Evolutionary conservation across 257 asterid genomes (phyloP), one percentile per base, ranked within the genome.

Genomic region (Fraxinus americana): DNA sequence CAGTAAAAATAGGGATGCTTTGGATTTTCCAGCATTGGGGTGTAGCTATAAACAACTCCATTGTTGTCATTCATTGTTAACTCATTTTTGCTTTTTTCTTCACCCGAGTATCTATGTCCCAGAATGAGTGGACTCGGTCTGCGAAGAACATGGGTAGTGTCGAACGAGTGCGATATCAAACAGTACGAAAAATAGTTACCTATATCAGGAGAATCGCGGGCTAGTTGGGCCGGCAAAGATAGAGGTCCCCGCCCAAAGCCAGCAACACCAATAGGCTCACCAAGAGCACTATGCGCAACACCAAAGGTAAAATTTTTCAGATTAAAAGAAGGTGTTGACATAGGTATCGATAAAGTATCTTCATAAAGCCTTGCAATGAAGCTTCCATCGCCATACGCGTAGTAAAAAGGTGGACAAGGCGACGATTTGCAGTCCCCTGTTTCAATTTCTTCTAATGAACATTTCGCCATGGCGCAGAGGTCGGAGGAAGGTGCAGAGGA

Each of bases 381-480:
- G 88, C 99, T 95, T 23, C 99, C 99, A 54, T 95, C 98, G 17
- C 97, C 98, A 54, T 95, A 93, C n/a, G 99, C 99, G 77, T 90
- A 93, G 81, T 95, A 95, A 32, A 95, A 95, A 1, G 88, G 84
- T 1, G 99, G 99, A 81, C 98, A 95, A 25, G 83, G 21, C 29
- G 80, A 89, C 2, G 72, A 25, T 1, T 72, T 70, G 68, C 99
- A 95, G 16, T 91, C 97, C 0, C 89, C 75, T 27, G 81, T 89
- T 72, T 95, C 99, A 41, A 95, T 86, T 7, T 86, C 54, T 6
- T 91, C 99, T 45, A 95, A 85, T 3, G 99, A 96, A 79, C 99
- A 95, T 2, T 82, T 85, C 2, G 98, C 92, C 2, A 88, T 82
- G 67, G 99, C 91, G 59, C 97, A 93, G 89, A 95, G 96, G 89